Conservation (phyloP, 441 rosid genomes). For the Francoa sonchifolia region DNA sequence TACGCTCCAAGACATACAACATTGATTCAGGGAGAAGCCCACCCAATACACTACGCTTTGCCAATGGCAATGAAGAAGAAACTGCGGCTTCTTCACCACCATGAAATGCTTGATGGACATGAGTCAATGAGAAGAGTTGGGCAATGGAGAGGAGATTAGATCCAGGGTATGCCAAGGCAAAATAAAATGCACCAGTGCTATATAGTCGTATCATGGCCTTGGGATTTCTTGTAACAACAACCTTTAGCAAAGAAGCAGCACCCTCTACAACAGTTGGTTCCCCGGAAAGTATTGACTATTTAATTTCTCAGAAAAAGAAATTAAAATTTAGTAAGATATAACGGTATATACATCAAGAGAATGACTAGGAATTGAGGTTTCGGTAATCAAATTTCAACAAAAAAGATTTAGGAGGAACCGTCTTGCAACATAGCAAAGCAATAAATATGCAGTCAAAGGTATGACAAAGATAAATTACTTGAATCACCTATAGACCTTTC, state of each 20-base stretch:
- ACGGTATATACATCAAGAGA: neutral
- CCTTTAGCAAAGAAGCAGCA: conserved; percentile 89
- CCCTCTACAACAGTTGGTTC: conserved; percentile 96
- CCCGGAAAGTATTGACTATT: conserved; percentile 89
- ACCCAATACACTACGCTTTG: conserved; percentile 97
- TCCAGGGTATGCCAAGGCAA: conserved; percentile 96
- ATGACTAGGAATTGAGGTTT: neutral
- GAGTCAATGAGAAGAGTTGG: conserved; percentile 88
- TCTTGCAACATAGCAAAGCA: neutral
- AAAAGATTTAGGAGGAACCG: neutral
- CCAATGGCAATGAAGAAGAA: conserved; percentile 89
- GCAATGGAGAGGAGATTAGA: conserved; percentile 89
- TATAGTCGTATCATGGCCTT: conserved; percentile 97
- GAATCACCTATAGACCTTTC: too few relatives aligned
- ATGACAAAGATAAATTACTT: too few relatives aligned
- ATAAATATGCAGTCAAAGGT: neutral
- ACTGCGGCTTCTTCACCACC: conserved; percentile 99
- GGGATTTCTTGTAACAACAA: conserved; percentile 94
- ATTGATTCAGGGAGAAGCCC: conserved; percentile 98
- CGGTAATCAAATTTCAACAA: neutral
- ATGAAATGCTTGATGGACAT: conserved; percentile 99
- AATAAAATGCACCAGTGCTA: conserved; percentile 97
- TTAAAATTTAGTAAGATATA: neutral
- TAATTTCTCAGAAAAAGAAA: neutral
- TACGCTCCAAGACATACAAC: conserved; percentile 94